Conservation (phyloP, 2,329 filamentous ascomycete species). For the Fusarium tanahbumbuense region DNA sequence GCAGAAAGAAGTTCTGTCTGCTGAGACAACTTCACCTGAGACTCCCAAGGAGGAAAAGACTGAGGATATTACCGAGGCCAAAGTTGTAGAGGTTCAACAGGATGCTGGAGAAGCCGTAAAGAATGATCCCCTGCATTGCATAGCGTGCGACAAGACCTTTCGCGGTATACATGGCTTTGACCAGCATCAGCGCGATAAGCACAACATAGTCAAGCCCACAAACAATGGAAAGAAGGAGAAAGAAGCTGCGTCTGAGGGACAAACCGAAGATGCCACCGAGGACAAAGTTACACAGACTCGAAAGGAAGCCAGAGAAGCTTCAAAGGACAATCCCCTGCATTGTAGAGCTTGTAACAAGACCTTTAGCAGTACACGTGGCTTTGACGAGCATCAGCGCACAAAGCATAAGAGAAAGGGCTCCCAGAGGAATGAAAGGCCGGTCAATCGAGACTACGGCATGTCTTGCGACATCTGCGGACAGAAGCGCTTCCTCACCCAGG, state of each 20-base stretch:
- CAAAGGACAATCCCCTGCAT: not conserved
- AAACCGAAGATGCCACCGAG: no score
- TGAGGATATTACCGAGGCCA: accelerated
- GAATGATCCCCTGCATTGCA: not conserved
- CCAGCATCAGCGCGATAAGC: not conserved
- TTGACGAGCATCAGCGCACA: not conserved
- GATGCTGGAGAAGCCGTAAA: no score
- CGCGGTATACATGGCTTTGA: not conserved
- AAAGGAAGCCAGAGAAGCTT: no score
- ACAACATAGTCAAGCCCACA: no score
- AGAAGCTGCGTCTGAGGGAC: no score
- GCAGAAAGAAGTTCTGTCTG: not conserved
- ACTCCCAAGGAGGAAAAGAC: not conserved
- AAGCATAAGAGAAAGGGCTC: no score
- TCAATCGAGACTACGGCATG: no score
- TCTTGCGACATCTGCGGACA: no score
- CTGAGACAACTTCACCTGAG: accelerated
- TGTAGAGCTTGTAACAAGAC: not conserved
- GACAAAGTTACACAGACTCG: no score
- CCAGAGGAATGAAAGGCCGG: no score
- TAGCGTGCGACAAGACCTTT: not conserved
- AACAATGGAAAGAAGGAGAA: no score
- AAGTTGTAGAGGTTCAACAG: not conserved
- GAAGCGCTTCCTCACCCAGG: no score
- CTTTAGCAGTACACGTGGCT: not conserved